A percentile compares a stretch with the other conserved stretches of the same genome.
Conservation (phyloP, 192 early-diverging fungal genomes). For the Coemansia sp. region DNA sequence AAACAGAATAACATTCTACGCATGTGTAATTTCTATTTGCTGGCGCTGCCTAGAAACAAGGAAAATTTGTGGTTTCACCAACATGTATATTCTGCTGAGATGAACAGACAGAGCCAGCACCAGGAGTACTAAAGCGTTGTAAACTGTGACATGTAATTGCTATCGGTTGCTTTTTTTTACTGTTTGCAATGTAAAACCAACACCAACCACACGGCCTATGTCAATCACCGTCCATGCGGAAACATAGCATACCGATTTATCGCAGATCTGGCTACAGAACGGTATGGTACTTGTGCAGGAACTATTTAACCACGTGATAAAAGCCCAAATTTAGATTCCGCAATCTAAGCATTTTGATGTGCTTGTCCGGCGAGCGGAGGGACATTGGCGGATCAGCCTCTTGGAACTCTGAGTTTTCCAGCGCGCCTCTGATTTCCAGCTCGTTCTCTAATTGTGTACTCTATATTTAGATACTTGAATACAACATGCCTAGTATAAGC, state of each 20-base stretch:
- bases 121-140: no score
- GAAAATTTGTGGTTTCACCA: no score
- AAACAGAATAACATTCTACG: not conserved
- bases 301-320: not conserved
- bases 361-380: not conserved
- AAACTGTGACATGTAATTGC: no score
- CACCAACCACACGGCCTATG: no score
- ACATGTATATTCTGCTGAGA: no score
- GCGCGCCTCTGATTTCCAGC: not conserved
- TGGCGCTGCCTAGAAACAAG: not conserved
- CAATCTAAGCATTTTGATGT: not conserved
- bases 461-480: conserved; percentile 4
- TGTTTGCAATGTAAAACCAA: no score
- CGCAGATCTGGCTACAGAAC: no score
- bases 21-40: not conserved
- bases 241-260: no score
- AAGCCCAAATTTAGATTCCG: not conserved
- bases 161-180: no score
- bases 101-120: no score
- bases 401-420: not conserved
- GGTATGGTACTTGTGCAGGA: not conserved
- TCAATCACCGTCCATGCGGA: no score
- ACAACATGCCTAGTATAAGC: conserved; percentile 49
- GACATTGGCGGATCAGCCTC: not conserved
- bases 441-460: not conserved